Evolutionary conservation across 169 alveolate species (phyloP), one percentile per base, ranked within the genome.

Genomic region (Eimeria acervulina): DNA sequence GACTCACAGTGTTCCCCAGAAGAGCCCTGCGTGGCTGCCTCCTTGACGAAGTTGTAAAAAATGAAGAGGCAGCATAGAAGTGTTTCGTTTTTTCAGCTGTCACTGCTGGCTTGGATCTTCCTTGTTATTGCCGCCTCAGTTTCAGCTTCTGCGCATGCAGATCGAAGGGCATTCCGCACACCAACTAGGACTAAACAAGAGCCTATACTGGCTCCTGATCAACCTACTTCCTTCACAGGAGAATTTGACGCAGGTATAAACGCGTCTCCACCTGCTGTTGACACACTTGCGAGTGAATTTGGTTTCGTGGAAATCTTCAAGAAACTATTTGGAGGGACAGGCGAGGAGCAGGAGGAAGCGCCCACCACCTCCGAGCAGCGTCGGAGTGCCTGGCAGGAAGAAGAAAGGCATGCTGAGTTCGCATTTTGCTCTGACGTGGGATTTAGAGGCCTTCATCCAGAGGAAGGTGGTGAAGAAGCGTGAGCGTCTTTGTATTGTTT

Each of bases 401-500:
- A 85, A 59, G 93, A 85, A 59, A 51, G 93, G 78, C 93, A 85
- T 28, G 59, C 93, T 42, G 93, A 85, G 7, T 85, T 85, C 28
- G 93, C 93, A 13, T 85, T 85, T 42, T 85, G 93, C 61, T 19
- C 93, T 21, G 93, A 85, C 40, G 93, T 85, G 42, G 93, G 93
- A 15, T 85, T 85, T 40, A 42, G 93, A 51, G 93, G 93, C 38
- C 93, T 85, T 59, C 93, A 85, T 26, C 93, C 93, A 17, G 93
- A 85, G 33, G 93, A 85, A 85, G 93, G 93, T 33, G 93, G 93
- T 31, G 93, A 85, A 68, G 93, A 85, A 59, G 66, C 93, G 93
- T 85, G 78, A 33, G 93, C 78, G 33, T 31, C 44, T 31, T 81
- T 21, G 38, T 0, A 26, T 36, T 33, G 8, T 66, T n/a, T 66